These are phyloP conservation scores for Babesia divergens DNA, from an alignment of 169 alveolate genomes.

Conservation along the genomic window DNA sequence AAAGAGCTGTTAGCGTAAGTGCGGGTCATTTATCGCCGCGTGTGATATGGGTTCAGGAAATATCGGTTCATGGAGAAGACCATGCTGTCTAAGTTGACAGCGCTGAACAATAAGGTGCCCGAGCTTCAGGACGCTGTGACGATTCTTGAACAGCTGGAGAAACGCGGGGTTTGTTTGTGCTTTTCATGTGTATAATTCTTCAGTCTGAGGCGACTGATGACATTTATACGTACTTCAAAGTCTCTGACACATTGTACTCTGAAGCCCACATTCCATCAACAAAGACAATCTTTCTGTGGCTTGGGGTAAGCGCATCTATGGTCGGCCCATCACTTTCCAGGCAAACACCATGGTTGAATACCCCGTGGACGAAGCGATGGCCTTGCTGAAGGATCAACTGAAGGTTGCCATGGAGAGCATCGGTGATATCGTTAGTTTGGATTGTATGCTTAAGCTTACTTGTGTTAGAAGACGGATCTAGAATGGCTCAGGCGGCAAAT, in stretches of 20 bases:
- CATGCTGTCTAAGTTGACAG: slow-evolving; percentile 64
- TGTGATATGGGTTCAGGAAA: slow-evolving; percentile 42
- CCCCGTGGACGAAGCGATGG: slow-evolving; percentile 83
- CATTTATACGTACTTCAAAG: slow-evolving; percentile 61
- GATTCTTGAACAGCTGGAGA: slow-evolving; percentile 26
- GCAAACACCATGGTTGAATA: slow-evolving; percentile 86
- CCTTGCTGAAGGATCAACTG: slow-evolving; percentile 71
- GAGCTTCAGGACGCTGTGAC: slow-evolving; percentile 73
- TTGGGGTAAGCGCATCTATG: slow-evolving; percentile 73
- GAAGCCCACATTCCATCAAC: slow-evolving; percentile 80
- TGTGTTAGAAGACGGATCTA: slow-evolving; percentile 72
- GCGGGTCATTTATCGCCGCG: neutral
- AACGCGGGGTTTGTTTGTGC: slow-evolving; percentile 27
- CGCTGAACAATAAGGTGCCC: slow-evolving; percentile 69
- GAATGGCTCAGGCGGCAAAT: slow-evolving; percentile 83
- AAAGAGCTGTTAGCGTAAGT: slow-evolving; percentile 66
- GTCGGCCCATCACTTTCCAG: slow-evolving; percentile 26
- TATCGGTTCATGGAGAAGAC: slow-evolving; percentile 76
- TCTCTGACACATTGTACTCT: slow-evolving; percentile 81
- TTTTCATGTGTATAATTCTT: neutral
- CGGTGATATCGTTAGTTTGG: slow-evolving; percentile 32
- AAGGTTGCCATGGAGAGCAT: slow-evolving; percentile 28
- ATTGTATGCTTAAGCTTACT: neutral
- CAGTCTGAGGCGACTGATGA: slow-evolving; percentile 37
- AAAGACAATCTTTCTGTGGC: slow-evolving; percentile 80